phyloP scores from a whole-genome alignment of 352 stramenopile genomes.

The Phytophthora hibernalis region DNA sequence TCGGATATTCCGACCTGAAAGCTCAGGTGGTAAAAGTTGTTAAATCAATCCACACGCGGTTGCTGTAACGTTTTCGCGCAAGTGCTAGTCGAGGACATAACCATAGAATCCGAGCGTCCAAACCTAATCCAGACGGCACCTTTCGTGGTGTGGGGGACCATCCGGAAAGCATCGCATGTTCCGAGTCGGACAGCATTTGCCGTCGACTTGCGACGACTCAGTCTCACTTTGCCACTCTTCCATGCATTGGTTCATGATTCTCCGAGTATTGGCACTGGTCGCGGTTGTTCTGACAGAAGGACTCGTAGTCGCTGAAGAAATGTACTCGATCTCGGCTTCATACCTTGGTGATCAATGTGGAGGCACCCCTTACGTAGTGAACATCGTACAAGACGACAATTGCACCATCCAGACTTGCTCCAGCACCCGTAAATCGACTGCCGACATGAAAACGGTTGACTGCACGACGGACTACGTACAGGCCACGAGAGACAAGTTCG shows the following conservation, averaged over 20 bases:
- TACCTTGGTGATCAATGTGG: conserved; percentile 24
- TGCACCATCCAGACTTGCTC: conserved; percentile 17
- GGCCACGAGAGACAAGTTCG: conserved; percentile 20
- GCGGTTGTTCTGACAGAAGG: background rate
- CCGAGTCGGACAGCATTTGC: too few relatives aligned
- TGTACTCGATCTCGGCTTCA: conserved; percentile 26
- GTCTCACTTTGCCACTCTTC: conserved; percentile 16
- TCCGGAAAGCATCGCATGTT: conserved; percentile 7
- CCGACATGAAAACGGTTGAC: conserved; percentile 20
- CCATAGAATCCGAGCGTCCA: conserved; percentile 1
- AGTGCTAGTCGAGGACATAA: conserved; percentile 1
- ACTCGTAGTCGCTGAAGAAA: background rate
- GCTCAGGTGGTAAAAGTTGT: too few relatives aligned
- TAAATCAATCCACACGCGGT: too few relatives aligned
- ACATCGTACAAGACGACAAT: conserved; percentile 1
- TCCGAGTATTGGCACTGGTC: background rate
- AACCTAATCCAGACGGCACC: conserved; percentile 13
- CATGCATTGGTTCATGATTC: conserved; percentile 8
- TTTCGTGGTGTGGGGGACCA: background rate
- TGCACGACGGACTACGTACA: conserved; percentile 16
- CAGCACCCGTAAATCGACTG: conserved; percentile 9
- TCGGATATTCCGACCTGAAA: too few relatives aligned
- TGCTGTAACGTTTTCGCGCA: background rate
- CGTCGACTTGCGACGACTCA: background rate
- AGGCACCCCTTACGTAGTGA: conserved; percentile 23